These are phyloP conservation scores for Cardiospermum halicacabum DNA, from an alignment of 345 rosid species.

Conservation along the genomic window DNA sequence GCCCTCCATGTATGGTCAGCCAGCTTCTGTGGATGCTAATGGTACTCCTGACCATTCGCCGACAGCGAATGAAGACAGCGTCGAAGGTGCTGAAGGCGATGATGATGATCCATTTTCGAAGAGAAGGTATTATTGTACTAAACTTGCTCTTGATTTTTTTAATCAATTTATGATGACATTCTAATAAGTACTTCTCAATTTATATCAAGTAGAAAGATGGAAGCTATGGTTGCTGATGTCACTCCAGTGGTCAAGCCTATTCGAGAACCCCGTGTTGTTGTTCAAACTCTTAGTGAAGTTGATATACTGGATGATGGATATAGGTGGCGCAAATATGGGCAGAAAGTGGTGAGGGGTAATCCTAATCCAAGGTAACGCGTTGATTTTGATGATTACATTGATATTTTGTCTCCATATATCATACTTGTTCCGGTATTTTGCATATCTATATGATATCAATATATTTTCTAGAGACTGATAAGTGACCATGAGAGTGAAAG, in stretches of 20 bases:
- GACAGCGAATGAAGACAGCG: slow-evolving; percentile 49
- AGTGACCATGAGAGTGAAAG: background rate
- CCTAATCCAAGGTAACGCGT: slow-evolving; percentile 89
- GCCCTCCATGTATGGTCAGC: slow-evolving; percentile 43
- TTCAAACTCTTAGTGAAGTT: slow-evolving; percentile 94
- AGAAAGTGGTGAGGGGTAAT: slow-evolving; percentile 96
- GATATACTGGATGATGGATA: slow-evolving; percentile 98
- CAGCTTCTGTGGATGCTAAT: slow-evolving; percentile 39
- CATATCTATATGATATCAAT: background rate
- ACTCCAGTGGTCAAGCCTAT: slow-evolving; percentile 94
- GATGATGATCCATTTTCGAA: slow-evolving; percentile 80
- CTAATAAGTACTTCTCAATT: slow-evolving; percentile 19
- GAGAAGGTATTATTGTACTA: slow-evolving; percentile 55
- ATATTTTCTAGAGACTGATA: background rate
- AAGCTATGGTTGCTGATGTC: slow-evolving; percentile 56
- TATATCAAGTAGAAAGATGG: slow-evolving; percentile 66
- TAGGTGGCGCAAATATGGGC: slow-evolving; percentile 99
- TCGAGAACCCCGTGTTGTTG: slow-evolving; percentile 96
- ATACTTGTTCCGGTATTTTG: slow-evolving; percentile 2
- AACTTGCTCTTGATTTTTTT: slow-evolving; percentile 5
- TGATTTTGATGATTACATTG: slow-evolving; percentile 10
- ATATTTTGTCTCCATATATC: background rate
- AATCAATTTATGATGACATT: slow-evolving; percentile 6
- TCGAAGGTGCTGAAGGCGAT: slow-evolving; percentile 60
- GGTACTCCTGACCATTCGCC: slow-evolving; percentile 52